phyloP scores from a whole-genome alignment of 2,329 filamentous ascomycete species.

The Parascedosporium putredinis region DNA sequence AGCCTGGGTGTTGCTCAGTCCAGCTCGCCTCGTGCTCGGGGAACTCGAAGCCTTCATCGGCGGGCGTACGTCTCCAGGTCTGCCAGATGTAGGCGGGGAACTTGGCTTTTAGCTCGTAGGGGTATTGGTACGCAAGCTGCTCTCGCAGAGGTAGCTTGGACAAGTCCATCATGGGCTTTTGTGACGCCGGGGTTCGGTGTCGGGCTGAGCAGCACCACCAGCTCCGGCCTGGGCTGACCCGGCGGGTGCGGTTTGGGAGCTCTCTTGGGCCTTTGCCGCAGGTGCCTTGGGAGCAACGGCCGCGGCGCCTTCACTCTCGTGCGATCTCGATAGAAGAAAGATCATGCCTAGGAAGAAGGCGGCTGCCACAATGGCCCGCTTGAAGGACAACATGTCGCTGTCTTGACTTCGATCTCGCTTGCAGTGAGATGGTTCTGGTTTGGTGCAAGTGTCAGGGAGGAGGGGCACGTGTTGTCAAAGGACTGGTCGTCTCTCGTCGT shows the following conservation, averaged over 20 bases:
- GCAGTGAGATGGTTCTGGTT: neutral
- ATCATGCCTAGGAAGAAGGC: conserved; percentile 58
- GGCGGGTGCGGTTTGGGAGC: conserved; percentile 14
- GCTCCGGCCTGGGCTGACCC: conserved; percentile 10
- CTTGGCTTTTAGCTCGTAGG: conserved; percentile 77
- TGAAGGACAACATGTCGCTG: conserved; percentile 70
- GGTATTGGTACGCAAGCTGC: conserved; percentile 87
- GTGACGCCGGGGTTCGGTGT: conserved; percentile 19
- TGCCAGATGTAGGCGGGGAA: conserved; percentile 99
- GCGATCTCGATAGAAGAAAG: conserved; percentile 56
- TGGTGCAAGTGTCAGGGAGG: too few species aligned
- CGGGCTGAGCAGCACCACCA: conserved; percentile 6
- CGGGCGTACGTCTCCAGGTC: conserved; percentile 87
- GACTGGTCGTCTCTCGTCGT: too few species aligned
- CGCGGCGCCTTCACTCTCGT: conserved; percentile 25
- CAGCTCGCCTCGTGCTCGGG: conserved; percentile 81
- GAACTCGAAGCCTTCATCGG: conserved; percentile 67
- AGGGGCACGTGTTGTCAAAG: too few species aligned
- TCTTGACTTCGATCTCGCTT: too few species aligned
- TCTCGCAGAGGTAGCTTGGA: conserved; percentile 60
- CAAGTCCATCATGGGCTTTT: conserved; percentile 59
- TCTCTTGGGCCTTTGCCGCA: conserved; percentile 9
- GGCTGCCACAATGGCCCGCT: conserved; percentile 63
- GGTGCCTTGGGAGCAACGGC: conserved; percentile 20
- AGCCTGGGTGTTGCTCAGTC: conserved; percentile 77